These are phyloP conservation scores for Lipomyces chichibuensis DNA, from an alignment of 805 yeast genomes.

Conservation along the genomic window DNA sequence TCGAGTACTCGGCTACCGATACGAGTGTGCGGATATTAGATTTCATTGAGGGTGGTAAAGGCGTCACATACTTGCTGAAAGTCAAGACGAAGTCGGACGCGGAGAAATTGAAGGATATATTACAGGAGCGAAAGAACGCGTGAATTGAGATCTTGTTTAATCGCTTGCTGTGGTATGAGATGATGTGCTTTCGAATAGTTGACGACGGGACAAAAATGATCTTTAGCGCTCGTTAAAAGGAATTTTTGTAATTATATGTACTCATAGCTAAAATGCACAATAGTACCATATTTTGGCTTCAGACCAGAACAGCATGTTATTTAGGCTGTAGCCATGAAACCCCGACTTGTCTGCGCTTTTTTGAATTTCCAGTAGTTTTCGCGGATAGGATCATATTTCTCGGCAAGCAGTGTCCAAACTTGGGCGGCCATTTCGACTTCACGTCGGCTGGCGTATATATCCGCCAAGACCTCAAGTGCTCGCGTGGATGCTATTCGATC, in stretches of 20 bases:
- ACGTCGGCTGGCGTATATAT: conserved; percentile 48
- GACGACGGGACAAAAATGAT: not conserved
- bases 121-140: conserved; percentile 40
- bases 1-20: conserved; percentile 64
- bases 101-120: conserved; percentile 50
- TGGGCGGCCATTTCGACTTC: conserved; percentile 46
- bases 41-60: conserved; percentile 45
- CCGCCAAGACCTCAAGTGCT: conserved; percentile 67
- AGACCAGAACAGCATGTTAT: not conserved
- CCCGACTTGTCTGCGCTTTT: not conserved
- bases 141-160: not conserved
- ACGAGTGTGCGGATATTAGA: conserved; percentile 69
- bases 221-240: not conserved
- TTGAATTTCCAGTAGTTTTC: conserved; percentile 58
- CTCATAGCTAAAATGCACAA: not conserved
- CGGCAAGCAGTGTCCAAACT: conserved; percentile 57
- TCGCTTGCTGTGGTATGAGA: not conserved
- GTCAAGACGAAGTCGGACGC: conserved; percentile 81
- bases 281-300: not conserved
- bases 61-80: conserved; percentile 69
- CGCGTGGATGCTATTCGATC: conserved; percentile 50
- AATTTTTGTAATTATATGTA: conserved; percentile 1
- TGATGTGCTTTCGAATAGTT: not conserved
- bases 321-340: not conserved
- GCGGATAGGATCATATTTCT: conserved; percentile 64